Percentiles rank a stretch among this genome's conserved stretches.
These are phyloP conservation scores for Mycena kentingensis DNA, from an alignment of 768 basidiomycete species.

Conservation along the genomic window DNA sequence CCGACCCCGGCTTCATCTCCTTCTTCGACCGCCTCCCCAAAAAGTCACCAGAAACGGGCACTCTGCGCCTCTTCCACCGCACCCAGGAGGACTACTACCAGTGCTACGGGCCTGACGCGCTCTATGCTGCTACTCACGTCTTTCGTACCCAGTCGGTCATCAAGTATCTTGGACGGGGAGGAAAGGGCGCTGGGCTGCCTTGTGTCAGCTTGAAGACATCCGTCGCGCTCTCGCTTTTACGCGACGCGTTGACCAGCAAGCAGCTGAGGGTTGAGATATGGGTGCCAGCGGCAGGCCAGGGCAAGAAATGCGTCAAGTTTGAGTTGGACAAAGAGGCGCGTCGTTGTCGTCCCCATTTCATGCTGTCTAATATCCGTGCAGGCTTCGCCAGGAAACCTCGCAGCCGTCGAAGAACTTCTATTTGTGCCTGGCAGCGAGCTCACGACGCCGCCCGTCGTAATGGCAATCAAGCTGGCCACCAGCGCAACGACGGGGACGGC, in stretches of 20 bases:
- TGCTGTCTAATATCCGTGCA: conserved; percentile 19
- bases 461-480: conserved; percentile 80
- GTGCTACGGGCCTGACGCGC: conserved; percentile 87
- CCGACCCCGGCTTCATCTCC: conserved; percentile 78
- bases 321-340: conserved; percentile 77
- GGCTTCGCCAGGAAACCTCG: conserved; percentile 67
- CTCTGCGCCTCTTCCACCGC: conserved; percentile 85
- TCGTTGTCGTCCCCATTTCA: background rate
- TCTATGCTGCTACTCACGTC: conserved; percentile 81
- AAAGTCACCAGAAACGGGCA: conserved; percentile 77
- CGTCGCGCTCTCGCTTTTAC: conserved; percentile 77
- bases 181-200: conserved; percentile 61
- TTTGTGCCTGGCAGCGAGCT: conserved; percentile 77
- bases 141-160: conserved; percentile 90
- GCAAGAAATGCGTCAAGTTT: conserved; percentile 78
- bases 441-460: conserved; percentile 80
- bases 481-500: conserved; percentile 62
- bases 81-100: conserved; percentile 66
- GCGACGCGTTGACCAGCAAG: conserved; percentile 87
- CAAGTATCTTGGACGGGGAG: conserved; percentile 80
- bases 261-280: conserved; percentile 95
- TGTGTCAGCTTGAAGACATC: conserved; percentile 76
- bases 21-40: conserved; percentile 64
- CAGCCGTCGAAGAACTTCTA: conserved; percentile 79
- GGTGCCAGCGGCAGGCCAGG: conserved; percentile 68